Conservation (phyloP, 305 asterid genomes). For the Solanum hybrid region DNA sequence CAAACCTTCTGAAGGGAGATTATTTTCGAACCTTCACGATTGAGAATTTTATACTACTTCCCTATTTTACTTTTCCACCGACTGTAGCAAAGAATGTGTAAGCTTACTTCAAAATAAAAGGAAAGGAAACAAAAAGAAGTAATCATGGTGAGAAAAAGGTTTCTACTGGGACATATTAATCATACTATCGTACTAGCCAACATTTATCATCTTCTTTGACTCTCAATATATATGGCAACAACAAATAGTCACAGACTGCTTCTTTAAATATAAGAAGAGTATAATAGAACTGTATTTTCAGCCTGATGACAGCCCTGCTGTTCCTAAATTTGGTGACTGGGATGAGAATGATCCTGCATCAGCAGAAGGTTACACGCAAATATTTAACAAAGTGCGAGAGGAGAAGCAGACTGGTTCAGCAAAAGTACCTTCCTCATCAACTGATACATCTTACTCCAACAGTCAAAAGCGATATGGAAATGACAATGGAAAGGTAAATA, state of each 20-base stretch:
- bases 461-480: constrained; percentile 40
- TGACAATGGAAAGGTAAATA: constrained; percentile 43
- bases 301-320: constrained; percentile 74
- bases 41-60: neutral
- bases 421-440: constrained; percentile 51
- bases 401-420: constrained; percentile 64
- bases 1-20: neutral
- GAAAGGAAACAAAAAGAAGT: neutral
- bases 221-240: neutral
- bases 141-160: neutral
- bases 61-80: neutral
- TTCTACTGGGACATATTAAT: neutral
- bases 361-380: constrained; percentile 72
- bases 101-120: neutral
- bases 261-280: neutral
- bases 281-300: constrained; percentile 13
- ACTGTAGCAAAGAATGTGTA: neutral
- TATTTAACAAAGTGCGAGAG: constrained; percentile 58
- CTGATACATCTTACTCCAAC: constrained; percentile 45
- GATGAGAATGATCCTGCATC: constrained; percentile 74
- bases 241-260: neutral
- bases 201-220: neutral
- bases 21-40: neutral
- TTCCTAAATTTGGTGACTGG: constrained; percentile 91
- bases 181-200: neutral